phyloP scores from a whole-genome alignment of 2,329 filamentous ascomycete species.

The Fusarium burgessii region DNA sequence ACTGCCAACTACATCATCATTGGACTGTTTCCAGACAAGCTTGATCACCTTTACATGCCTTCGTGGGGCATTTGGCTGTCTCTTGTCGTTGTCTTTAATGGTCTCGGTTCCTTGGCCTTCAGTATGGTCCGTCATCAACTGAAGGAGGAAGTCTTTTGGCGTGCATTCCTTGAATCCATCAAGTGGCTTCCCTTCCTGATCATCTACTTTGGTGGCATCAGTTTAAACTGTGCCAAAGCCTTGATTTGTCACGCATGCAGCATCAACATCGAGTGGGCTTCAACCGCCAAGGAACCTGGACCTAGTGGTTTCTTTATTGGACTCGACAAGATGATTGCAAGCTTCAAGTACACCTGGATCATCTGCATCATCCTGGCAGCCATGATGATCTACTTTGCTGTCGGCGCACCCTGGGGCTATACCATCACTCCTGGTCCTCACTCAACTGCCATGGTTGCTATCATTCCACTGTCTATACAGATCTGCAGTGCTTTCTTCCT shows the following conservation, averaged over 20 bases:
- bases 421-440: conserved; percentile 41
- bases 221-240: conserved; percentile 46
- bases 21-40: conserved; percentile 74
- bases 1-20: conserved; percentile 76
- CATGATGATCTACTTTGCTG: conserved; percentile 46
- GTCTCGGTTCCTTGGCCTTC: conserved; percentile 35
- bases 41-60: conserved; percentile 76
- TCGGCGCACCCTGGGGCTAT: conserved; percentile 43
- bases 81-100: conserved; percentile 44
- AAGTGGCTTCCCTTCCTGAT: conserved; percentile 47
- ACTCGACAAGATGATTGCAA: conserved; percentile 57
- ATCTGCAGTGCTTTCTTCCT: conserved; percentile 40
- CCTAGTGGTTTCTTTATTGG: conserved; percentile 49
- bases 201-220: conserved; percentile 48
- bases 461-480: conserved; percentile 44
- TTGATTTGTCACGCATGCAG: conserved; percentile 45
- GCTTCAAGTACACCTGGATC: conserved; percentile 57
- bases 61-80: conserved; percentile 73
- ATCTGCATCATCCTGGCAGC: conserved; percentile 41
- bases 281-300: conserved; percentile 46
- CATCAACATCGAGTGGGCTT: conserved; percentile 47
- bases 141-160: conserved; percentile 44
- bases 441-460: conserved; percentile 43
- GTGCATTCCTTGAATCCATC: conserved; percentile 38
- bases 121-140: conserved; percentile 44